phyloP scores from a whole-genome alignment of 306 rosid genomes.

The Fagus sylvatica region DNA sequence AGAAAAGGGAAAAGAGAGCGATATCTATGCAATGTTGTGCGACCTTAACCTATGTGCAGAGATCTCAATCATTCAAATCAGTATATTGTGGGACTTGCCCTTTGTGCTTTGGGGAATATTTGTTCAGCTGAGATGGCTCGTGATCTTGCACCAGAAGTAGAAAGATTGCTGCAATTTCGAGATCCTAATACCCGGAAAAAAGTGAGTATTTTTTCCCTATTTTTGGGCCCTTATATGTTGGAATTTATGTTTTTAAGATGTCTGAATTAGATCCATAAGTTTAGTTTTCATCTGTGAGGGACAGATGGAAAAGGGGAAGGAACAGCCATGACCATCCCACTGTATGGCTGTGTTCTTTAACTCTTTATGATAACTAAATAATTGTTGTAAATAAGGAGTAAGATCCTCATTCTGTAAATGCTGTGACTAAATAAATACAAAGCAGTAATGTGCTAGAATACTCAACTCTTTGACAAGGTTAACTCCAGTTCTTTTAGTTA shows the following conservation, averaged over 20 bases:
- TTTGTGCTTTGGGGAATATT: constrained; percentile 97
- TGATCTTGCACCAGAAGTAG: constrained; percentile 98
- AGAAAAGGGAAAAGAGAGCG: constrained; percentile 23
- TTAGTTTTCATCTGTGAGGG: too few species aligned
- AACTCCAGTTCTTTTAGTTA: neutral
- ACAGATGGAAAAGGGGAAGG: too few species aligned
- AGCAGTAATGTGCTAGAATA: too few species aligned
- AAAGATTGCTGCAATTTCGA: constrained; percentile 86
- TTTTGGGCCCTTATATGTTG: neutral
- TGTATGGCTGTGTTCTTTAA: too few species aligned
- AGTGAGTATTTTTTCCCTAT: constrained; percentile 42
- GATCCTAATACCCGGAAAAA: constrained; percentile 96
- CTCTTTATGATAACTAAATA: too few species aligned
- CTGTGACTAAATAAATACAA: too few species aligned
- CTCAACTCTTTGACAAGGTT: too few species aligned
- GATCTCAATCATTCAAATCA: constrained; percentile 96
- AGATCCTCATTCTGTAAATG: too few species aligned
- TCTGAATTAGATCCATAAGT: constrained; percentile 4
- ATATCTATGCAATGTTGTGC: constrained; percentile 24
- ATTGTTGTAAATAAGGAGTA: too few species aligned
- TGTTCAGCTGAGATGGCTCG: constrained; percentile 99
- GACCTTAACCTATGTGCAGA: constrained; percentile 75
- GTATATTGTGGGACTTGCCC: constrained; percentile 99
- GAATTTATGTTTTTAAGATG: constrained; percentile 11
- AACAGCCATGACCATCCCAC: too few species aligned